Percentiles rank a stretch among this genome's conserved stretches.
These are phyloP conservation scores for Hemisphaericaspora xylofermentans DNA, from an alignment of 1,139 yeast genomes.

Conservation along the genomic window DNA sequence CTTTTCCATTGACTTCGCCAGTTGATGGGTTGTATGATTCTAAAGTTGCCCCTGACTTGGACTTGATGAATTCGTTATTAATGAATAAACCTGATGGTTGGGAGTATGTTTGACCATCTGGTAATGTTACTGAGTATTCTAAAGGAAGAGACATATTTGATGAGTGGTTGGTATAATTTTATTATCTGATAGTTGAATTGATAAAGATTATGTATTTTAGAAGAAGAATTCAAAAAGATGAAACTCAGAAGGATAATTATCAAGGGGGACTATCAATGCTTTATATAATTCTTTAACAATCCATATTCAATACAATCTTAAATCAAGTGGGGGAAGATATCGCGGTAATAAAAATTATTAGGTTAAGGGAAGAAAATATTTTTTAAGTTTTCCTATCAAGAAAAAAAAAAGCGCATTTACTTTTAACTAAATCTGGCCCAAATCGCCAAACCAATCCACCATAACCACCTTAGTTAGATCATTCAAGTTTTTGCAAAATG, in stretches of 20 bases:
- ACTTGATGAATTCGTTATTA: constrained; percentile 71
- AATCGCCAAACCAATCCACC: background rate
- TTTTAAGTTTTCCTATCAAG: background rate
- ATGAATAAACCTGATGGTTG: constrained; percentile 82
- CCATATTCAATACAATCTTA: too few species aligned
- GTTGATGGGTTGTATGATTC: constrained; percentile 68
- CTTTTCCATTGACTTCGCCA: constrained; percentile 63
- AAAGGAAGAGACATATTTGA: constrained; percentile 27
- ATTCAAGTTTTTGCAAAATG: too few species aligned
- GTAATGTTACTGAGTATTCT: constrained; percentile 47
- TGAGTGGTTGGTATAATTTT: background rate
- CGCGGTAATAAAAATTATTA: background rate
- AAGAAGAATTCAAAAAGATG: background rate
- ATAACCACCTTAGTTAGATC: background rate
- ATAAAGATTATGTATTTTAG: background rate
- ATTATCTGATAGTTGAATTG: background rate
- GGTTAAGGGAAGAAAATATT: background rate
- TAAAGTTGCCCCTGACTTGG: constrained; percentile 60
- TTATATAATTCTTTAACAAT: background rate
- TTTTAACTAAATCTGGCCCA: background rate
- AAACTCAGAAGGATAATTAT: background rate
- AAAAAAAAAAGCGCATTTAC: background rate
- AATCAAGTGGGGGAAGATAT: background rate
- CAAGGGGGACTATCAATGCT: background rate
- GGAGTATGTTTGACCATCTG: constrained; percentile 53